phyloP scores from a whole-genome alignment of 495 filamentous ascomycete species.

The Neurospora sp. region DNA sequence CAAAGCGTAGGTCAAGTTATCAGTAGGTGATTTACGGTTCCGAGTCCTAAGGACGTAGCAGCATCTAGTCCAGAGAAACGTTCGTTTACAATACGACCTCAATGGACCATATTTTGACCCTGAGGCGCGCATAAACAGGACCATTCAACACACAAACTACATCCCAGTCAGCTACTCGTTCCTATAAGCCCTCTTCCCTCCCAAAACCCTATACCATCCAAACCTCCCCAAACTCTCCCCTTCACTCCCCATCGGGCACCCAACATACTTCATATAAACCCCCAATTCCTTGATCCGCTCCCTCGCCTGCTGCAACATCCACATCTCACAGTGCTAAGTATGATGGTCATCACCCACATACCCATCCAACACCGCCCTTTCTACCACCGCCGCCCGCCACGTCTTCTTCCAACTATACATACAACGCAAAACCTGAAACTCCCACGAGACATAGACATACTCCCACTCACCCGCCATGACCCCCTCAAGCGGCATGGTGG shows the following conservation, averaged over 20 bases:
- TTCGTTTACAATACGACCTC: no score
- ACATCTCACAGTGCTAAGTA: slow-evolving; percentile 3
- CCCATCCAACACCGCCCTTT: not conserved
- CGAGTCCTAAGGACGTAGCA: no score
- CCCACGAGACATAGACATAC: not conserved
- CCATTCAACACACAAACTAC: no score
- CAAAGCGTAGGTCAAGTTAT: no score
- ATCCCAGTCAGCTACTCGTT: not conserved
- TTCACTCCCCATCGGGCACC: not conserved
- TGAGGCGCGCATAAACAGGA: no score
- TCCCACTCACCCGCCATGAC: slow-evolving; percentile 3
- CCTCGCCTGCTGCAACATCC: not conserved
- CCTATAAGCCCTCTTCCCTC: not conserved
- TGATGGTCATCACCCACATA: not conserved
- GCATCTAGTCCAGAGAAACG: no score
- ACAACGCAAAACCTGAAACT: not conserved
- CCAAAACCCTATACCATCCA: slow-evolving; percentile 4
- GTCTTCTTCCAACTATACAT: slow-evolving; percentile 1
- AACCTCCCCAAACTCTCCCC: not conserved
- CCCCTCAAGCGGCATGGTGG: not conserved
- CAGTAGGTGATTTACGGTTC: no score
- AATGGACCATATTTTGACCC: no score
- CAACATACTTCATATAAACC: slow-evolving; percentile 2
- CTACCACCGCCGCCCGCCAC: not conserved
- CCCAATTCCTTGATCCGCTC: not conserved